phyloP scores from a whole-genome alignment of 176 grass and related monocot genomes.

The Raddia guianensis region DNA sequence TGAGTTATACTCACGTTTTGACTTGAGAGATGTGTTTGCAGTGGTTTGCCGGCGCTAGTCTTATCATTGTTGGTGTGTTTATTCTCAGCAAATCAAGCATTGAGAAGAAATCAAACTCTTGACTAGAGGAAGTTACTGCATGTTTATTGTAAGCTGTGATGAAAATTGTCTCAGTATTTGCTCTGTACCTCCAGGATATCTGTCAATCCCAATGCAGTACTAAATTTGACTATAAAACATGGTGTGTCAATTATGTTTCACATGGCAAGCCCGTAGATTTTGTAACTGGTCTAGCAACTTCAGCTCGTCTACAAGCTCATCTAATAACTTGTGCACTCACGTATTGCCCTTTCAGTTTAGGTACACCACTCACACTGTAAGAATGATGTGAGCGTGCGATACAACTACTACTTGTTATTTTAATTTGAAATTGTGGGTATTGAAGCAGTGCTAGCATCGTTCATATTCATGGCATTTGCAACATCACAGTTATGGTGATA shows the following conservation, averaged over 20 bases:
- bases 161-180: neutral
- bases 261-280: neutral
- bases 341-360: neutral
- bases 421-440: neutral
- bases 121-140: constrained; percentile 45
- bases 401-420: neutral
- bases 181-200: neutral
- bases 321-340: neutral
- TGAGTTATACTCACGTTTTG: neutral
- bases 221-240: neutral
- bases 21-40: constrained; percentile 33
- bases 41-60: constrained; percentile 84
- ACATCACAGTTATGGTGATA: constrained; percentile 33
- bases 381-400: neutral
- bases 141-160: neutral
- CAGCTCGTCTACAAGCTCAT: neutral
- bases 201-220: neutral
- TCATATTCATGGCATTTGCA: constrained; percentile 46
- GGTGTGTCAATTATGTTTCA: neutral
- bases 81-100: constrained; percentile 80
- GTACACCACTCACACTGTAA: neutral
- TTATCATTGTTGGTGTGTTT: constrained; percentile 93
- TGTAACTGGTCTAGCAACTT: neutral
- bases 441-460: neutral
- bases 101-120: constrained; percentile 50